Base-by-base conservation (phyloP, 129 eudicot species). In the Flaveria robusta region DNA sequence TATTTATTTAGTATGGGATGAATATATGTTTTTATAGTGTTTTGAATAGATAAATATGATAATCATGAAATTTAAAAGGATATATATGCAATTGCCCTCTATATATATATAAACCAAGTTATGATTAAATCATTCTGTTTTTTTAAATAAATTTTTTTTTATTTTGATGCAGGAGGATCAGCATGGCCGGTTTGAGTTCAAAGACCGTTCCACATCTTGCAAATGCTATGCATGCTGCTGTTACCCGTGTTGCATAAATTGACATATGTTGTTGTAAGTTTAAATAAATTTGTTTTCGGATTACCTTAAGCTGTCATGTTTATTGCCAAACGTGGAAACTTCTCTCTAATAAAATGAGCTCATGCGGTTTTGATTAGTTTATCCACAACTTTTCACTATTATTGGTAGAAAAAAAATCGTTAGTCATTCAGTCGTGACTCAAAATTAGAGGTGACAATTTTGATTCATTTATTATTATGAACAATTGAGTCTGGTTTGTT, bases 181-280 rank as follows among this genome's bases (percentile, higher is more conserved):
- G 98, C 89, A 93, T 93, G 98, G 98, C 98, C 9, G 98, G 98
- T 69, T 86, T 93, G 37, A 93, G 96, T 83, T 71, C 96, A 24
- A 81, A 15, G 71, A 93, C 90, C 13, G 86, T 93, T 11, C 96
- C 98, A 26, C 96, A 86, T 86, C 98, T 93, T 81, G 91, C 92
- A 3, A 85, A 93, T 77, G 96, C 98, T 55, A 90, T 93, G 68
- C 96, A 93, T 83, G 98, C 95, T 85, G 98, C 92, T 70, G 95
- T 90, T 60, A 81, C 96, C 22, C 34, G 63, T 45, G 31, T 46
- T 68, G 59, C 79, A 12, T 62, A 56, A 62, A 76, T 13, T 47
- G 66, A 20, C 58, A 34, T 75, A 22, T 74, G 47, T 58, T 68
- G 63, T 56, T 49, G 77, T 37, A 74, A 43, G 71, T 51, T 49